Base-by-base conservation (phyloP, 371 early-diverging fungal species). In the Mucor plumbeus region DNA sequence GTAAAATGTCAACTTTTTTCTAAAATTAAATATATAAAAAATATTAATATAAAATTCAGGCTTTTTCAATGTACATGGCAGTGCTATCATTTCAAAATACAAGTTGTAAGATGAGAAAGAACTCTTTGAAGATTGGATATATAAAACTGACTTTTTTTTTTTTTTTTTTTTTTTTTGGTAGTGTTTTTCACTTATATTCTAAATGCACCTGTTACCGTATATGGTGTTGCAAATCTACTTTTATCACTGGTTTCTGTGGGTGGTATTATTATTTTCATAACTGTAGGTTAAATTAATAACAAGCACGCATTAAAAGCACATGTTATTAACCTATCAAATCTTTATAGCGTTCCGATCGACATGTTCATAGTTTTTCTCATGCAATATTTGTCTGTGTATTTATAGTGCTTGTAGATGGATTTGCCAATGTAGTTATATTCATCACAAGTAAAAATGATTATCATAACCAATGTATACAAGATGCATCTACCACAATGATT, bases 41-140 rank as follows among this genome's bases (percentile, higher is more conserved):
- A 33, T 54, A 34, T 14, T 54, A 10, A 54, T 14, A 4, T 6
- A 54, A 33, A 0, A 13, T 31, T 39, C 56, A 77, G 78, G 72
- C 63, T 9, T 58, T 77, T 31, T 72, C 75, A 47, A 67, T 74
- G 69, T 77, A 77, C 57, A 60, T 77, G 53, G 74, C 78, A 26
- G 65, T 74, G 11, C 47, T 77, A 31, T 75, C 75, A 26, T 77
- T 77, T 39, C 75, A 72, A 60, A 69, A 61, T 47, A 53, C 57
- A 58, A 77, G 72, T 17, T 63, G 78, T 77, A 74, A 63, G 66
- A 58, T 5, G 38, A 38, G 38, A 38, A 38, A 21, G 33, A 19
- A 11, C 17, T 26, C 38, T 31, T 17, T 15, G 31, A 35, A 40
- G 10, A 26, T 26, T 26, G 26, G 26, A 3, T 10, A 13, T 17